Base-by-base conservation (phyloP, 495 filamentous ascomycete species). In the Pyronema domesticum region DNA sequence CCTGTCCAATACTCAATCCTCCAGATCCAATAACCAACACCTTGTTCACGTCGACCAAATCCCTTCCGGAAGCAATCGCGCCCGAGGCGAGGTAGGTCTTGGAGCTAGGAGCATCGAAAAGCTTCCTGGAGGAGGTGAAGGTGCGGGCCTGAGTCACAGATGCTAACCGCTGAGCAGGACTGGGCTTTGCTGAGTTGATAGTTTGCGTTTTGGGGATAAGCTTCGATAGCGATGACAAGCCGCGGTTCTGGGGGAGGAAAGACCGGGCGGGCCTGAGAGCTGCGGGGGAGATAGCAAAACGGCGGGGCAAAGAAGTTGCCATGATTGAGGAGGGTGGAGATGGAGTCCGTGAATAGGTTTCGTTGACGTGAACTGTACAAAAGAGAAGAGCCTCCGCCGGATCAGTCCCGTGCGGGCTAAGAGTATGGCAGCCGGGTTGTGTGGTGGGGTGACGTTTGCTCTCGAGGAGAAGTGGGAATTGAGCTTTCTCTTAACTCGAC, bases 1-100 rank as follows among this genome's bases (percentile, higher is more conserved):
- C 91, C 70, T 98, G 91, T 56, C 91, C 91, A 74, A 98, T 98
- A 67, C 87, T 89, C 57, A 98, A 77, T 70, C 91, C 91, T 70
- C 91, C 91, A 70, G 81, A 86, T 39, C 91, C 91, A 66, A 98
- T 85, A 52, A 98, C 85, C 49, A 98, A 74, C n/a, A 96, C 91
- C 74, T 96, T 98, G 74, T 89, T 94, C 54, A 98, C 91, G 71
- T 95, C 81, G 43, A 96, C 81, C 46, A 83, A 68, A 60, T 87
- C 76, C 57, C 71, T 74, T 45, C 79, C 81, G 19, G 76, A 71
- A 62, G 81, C 81, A 58, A 96, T 78, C 48, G 78, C 83, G 53
- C 87, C 89, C 68, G 86, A 94, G 50, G 81, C 76, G 53, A 96
- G 73, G 68, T 94, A 94, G 49, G 89, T 85, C 64, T 89, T 81